These are phyloP conservation scores for Aspergillus texensis DNA, from an alignment of 2,329 filamentous ascomycete genomes.

Conservation along the genomic window DNA sequence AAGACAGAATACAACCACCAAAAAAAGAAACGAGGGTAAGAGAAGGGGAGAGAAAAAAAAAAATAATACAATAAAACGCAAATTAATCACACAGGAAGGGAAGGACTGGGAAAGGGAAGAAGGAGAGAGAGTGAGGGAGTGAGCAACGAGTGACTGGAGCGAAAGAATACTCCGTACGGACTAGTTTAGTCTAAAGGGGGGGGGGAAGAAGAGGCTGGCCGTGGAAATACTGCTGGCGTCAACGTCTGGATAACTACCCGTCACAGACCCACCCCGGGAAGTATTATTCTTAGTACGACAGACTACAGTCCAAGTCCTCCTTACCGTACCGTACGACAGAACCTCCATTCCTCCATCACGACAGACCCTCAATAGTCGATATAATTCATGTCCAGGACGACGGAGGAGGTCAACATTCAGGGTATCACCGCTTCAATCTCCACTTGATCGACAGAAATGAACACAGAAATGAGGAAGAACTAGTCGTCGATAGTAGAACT, in stretches of 20 bases:
- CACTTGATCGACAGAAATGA: not conserved
- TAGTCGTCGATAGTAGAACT: not conserved
- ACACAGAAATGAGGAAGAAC: not conserved
- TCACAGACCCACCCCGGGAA: no score
- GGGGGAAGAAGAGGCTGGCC: not conserved
- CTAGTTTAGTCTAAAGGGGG: not conserved
- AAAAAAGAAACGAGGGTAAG: conserved; percentile 2
- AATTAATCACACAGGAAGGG: not conserved
- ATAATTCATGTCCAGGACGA: no score
- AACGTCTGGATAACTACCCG: no score
- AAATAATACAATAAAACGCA: conserved; percentile 4
- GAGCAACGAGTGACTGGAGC: not conserved
- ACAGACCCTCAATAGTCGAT: no score
- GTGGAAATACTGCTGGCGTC: no score
- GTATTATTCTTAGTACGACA: no score
- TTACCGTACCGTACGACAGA: no score
- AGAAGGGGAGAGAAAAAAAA: not conserved
- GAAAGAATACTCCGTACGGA: not conserved
- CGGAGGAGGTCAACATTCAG: not conserved
- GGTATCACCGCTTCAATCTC: not conserved
- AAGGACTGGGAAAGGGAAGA: conserved; percentile 5
- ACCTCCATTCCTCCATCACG: no score
- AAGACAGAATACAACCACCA: not conserved
- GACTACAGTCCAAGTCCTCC: no score
- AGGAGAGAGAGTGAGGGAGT: not conserved